These are phyloP conservation scores for Voacanga thouarsii DNA, from an alignment of 257 asterid genomes.

Conservation along the genomic window DNA sequence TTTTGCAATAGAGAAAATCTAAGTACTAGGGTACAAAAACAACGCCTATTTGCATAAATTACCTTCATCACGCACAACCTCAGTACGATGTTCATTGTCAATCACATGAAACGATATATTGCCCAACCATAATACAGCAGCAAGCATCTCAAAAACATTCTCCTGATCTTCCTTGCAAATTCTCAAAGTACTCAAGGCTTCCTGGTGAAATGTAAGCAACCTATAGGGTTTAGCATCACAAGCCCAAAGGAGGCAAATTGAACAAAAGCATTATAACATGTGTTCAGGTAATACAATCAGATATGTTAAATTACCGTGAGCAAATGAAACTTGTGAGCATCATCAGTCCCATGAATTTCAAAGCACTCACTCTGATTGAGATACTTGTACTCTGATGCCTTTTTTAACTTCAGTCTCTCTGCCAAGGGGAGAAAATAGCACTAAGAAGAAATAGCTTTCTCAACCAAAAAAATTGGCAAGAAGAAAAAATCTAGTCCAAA, in stretches of 20 bases:
- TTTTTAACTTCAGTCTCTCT: conserved; percentile 69
- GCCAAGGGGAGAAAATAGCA: conserved; percentile 12
- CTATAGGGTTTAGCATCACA: conserved; percentile 9
- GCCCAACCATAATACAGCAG: conserved; percentile 96
- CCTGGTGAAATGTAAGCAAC: conserved; percentile 46
- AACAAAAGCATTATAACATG: neutral
- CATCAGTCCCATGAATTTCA: conserved; percentile 56
- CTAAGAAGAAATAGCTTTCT: conserved; percentile 1
- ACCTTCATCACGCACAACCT: conserved; percentile 86
- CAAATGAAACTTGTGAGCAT: conserved; percentile 54
- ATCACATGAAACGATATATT: conserved; percentile 71
- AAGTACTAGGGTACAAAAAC: conserved; percentile 14
- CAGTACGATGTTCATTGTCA: conserved; percentile 64
- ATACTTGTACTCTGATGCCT: conserved; percentile 62
- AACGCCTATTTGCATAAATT: conserved; percentile 12
- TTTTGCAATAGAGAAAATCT: neutral
- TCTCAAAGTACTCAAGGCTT: conserved; percentile 55
- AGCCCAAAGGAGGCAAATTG: neutral
- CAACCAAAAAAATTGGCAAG: neutral
- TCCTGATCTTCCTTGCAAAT: conserved; percentile 76
- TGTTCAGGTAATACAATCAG: neutral
- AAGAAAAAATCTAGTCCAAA: too few species aligned
- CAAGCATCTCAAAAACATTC: conserved; percentile 72
- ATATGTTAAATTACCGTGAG: conserved; percentile 35
- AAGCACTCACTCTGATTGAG: conserved; percentile 75